Evolutionary conservation across 1,139 yeast genomes (phyloP).

Genomic region (Hemisphaericaspora subhashii): DNA sequence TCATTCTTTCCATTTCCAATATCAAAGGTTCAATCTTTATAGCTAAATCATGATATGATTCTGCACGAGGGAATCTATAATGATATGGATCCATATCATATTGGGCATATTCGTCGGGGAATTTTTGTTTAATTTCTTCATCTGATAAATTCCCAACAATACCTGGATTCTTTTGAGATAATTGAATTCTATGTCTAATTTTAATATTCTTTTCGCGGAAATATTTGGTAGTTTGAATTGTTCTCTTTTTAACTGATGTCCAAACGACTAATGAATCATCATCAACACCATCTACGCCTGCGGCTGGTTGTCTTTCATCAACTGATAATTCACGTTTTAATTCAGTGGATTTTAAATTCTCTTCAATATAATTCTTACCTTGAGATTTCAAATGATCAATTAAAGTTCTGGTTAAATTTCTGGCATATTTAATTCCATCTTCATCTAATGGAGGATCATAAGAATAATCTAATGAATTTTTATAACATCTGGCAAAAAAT

Average conservation of each 20-base stretch:
- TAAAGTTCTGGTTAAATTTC: slow-evolving; percentile 38
- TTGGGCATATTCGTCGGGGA: slow-evolving; percentile 69
- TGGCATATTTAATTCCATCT: slow-evolving; percentile 56
- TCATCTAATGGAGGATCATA: slow-evolving; percentile 68
- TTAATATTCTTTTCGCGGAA: slow-evolving; percentile 61
- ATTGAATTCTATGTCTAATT: slow-evolving; percentile 73
- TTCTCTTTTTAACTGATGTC: slow-evolving; percentile 88
- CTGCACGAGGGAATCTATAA: slow-evolving; percentile 88
- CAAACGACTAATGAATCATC: slow-evolving; percentile 70
- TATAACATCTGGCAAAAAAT: slow-evolving; percentile 81
- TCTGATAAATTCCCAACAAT: slow-evolving; percentile 67
- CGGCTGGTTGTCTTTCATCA: slow-evolving; percentile 43
- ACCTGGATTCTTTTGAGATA: slow-evolving; percentile 92
- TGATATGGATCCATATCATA: slow-evolving; percentile 83
- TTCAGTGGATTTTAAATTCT: slow-evolving; percentile 5
- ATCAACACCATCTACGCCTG: slow-evolving; percentile 49
- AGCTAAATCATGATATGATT: slow-evolving; percentile 93
- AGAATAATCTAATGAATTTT: slow-evolving; percentile 53
- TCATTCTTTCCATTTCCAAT: slow-evolving; percentile 88
- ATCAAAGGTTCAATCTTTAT: slow-evolving; percentile 90
- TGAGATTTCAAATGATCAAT: slow-evolving; percentile 34
- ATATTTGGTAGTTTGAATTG: slow-evolving; percentile 73
- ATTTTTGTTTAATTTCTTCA: slow-evolving; percentile 56
- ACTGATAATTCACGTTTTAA: slow-evolving; percentile 19
- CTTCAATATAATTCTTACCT: slow-evolving; percentile 29